Evolutionary conservation across 352 stramenopile genomes (phyloP), one percentile per base, ranked within the genome.

Genomic region (Globisporangium okanoganense): DNA sequence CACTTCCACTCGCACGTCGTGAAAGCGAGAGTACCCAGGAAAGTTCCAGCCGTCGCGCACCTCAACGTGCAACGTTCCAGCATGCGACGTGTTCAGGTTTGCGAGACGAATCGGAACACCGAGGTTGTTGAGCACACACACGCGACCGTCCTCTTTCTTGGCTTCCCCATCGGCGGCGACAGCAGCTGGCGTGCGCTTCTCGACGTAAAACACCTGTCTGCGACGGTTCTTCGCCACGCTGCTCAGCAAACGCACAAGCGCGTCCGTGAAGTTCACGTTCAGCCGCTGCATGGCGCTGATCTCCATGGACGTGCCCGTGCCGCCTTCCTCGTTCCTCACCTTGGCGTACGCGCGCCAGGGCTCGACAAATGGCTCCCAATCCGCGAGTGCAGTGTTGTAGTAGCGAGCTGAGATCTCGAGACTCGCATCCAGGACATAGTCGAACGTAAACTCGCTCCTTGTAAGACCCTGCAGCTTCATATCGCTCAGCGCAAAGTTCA

Each of bases 71-170:
- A 96, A 66, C 3, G 76, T 91, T 13, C 87, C 87, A 22, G 85
- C 73, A 22, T 89, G 81, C 2, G 86, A 95, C 1, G 87, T 96
- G 51, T 95, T 95, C 20, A 96, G 64, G 58, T 96, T 95, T 4
- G 87, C 87, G 14, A 96, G 76, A 5, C 86, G 85, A 71, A 96
- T 95, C 3, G 87, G 84, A 41, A 94, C 86, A 35, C 87, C 87
- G 2, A 96, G 72, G 52, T 94, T 96, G 62, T 96, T 96, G 7
- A 94, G 70, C n/a, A 96, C 87, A 48, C 81, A 93, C 10, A 96
- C 87, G 33, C 87, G 79, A 1, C 85, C 85, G 45, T 92, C 78
- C 52, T 92, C 85, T 63, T 94, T 92, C 68, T 87, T 93, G 4
- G 86, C 83, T 64, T 92, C 82, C 1, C 76, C 83, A 54, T 94